A percentile compares a stretch with the other conserved stretches of the same genome.
phyloP scores from a whole-genome alignment of 352 stramenopile species.

The Phytophthora rubi region DNA sequence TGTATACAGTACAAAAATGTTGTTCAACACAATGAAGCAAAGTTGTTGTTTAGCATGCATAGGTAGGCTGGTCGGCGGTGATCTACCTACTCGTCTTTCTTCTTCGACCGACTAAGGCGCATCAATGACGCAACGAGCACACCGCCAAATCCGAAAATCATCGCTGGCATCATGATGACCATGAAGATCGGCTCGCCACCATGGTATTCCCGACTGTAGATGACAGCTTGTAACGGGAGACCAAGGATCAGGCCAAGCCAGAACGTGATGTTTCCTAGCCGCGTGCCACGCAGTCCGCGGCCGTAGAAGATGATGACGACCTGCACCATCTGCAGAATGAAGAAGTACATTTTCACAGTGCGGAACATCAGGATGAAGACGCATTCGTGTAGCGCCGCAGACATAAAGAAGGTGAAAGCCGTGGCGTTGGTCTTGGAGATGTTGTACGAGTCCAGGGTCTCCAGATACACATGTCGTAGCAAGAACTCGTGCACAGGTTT shows the following conservation, averaged over 20 bases:
- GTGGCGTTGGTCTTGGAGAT: slow-evolving; percentile 77
- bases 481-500: slow-evolving; percentile 97
- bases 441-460: slow-evolving; percentile 79
- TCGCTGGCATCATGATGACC: slow-evolving; percentile 78
- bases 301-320: slow-evolving; percentile 91
- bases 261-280: slow-evolving; percentile 82
- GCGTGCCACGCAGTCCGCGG: slow-evolving; percentile 71
- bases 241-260: slow-evolving; percentile 83
- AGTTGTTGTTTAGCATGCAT: neutral
- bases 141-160: slow-evolving; percentile 66
- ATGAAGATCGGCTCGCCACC: slow-evolving; percentile 82
- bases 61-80: too few species aligned
- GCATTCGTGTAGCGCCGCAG: slow-evolving; percentile 95
- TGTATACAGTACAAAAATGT: neutral
- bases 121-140: slow-evolving; percentile 58
- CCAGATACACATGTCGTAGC: slow-evolving; percentile 85
- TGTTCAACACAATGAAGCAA: neutral
- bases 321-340: slow-evolving; percentile 95
- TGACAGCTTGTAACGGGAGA: slow-evolving; percentile 70
- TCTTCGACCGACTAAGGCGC: slow-evolving; percentile 41
- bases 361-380: slow-evolving; percentile 96
- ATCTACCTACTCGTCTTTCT: slow-evolving; percentile 26
- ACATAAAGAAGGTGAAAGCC: slow-evolving; percentile 94
- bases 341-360: slow-evolving; percentile 93
- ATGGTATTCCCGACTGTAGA: slow-evolving; percentile 87